Conservation (phyloP, 2,329 filamentous ascomycete genomes). For the Tolypocladium tundrense region DNA sequence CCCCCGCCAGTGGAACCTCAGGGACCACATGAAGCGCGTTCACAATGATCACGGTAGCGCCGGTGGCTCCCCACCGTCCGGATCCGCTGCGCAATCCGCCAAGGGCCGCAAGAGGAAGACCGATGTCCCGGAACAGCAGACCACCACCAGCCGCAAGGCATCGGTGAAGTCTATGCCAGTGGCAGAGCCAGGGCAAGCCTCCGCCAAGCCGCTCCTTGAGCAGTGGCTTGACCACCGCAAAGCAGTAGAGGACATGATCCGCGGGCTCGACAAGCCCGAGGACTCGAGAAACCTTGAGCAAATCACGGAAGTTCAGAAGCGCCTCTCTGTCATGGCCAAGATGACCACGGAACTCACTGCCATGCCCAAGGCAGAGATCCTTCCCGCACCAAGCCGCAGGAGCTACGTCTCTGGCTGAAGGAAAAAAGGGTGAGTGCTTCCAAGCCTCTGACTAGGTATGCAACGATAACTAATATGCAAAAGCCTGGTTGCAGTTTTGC, state of each 20-base stretch:
- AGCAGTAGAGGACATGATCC: conserved; percentile 49
- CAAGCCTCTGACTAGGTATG: no score
- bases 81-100: conserved; percentile 18
- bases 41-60: conserved; percentile 54
- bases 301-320: conserved; percentile 39
- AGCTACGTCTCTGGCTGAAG: conserved; percentile 15
- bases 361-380: conserved; percentile 11
- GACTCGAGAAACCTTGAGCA: conserved; percentile 43
- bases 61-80: conserved; percentile 29
- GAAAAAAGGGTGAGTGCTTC: background rate
- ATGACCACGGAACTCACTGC: conserved; percentile 26
- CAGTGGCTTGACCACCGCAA: conserved; percentile 54
- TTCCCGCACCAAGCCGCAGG: conserved; percentile 9
- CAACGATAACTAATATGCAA: conserved; percentile 8
- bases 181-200: conserved; percentile 20
- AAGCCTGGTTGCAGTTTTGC: background rate
- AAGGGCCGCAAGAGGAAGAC: conserved; percentile 51
- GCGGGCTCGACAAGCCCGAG: conserved; percentile 36
- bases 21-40: conserved; percentile 94
- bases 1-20: conserved; percentile 88
- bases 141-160: conserved; percentile 36
- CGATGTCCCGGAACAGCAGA: conserved; percentile 31
- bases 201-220: conserved; percentile 33
- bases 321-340: conserved; percentile 41
- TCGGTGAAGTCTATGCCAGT: conserved; percentile 29